These are phyloP conservation scores for Podila minutissima DNA, from an alignment of 192 early-diverging fungal genomes.

Conservation along the genomic window DNA sequence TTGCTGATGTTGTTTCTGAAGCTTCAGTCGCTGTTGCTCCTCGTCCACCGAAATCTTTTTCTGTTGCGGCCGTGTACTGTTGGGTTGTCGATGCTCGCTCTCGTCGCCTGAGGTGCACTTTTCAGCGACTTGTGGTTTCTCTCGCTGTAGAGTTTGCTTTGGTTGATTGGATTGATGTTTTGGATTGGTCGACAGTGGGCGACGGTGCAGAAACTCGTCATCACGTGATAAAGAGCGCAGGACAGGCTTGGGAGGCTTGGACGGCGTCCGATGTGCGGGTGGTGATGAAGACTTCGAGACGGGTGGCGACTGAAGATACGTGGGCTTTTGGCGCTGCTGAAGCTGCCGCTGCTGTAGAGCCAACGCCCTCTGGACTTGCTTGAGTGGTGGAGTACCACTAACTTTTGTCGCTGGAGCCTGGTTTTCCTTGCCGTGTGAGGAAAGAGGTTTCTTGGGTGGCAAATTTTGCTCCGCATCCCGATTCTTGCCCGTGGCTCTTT, in stretches of 20 bases:
- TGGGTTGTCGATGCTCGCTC: background rate
- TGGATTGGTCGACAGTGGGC: background rate
- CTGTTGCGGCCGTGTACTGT: slow-evolving; percentile 4
- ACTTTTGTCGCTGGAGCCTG: background rate
- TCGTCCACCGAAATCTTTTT: slow-evolving; percentile 7
- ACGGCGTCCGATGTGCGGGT: background rate
- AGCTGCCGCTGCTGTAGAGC: background rate
- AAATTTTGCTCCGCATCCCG: background rate
- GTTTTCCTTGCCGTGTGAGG: background rate
- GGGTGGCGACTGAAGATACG: background rate
- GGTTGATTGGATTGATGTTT: background rate
- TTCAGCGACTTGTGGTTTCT: background rate
- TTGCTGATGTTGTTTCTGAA: slow-evolving; percentile 15
- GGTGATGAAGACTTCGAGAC: background rate
- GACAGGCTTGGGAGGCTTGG: background rate
- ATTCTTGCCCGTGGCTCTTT: no score
- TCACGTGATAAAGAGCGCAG: background rate
- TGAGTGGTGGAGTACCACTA: background rate
- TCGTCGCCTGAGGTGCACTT: background rate
- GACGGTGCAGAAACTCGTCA: background rate
- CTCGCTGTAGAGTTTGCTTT: no score
- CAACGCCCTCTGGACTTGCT: background rate
- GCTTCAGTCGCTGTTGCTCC: slow-evolving; percentile 15
- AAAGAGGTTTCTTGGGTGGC: background rate
- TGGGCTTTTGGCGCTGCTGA: background rate